Base-by-base conservation (phyloP, 1,284 basidiomycete species). In the Peniophora sp. region DNA sequence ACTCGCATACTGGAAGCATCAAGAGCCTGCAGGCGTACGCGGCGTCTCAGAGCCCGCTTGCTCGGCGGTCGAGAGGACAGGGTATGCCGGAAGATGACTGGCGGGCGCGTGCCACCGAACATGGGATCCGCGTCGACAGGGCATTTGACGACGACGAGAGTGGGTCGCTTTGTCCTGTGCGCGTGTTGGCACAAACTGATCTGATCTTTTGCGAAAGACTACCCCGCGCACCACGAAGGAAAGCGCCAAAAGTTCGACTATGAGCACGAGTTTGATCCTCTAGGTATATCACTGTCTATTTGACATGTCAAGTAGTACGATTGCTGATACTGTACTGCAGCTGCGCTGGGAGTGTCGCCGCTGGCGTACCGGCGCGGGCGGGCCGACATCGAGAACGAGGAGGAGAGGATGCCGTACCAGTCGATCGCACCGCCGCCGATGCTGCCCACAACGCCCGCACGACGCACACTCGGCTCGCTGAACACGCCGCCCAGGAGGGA, bases 31-130 rank as follows among this genome's bases (percentile, higher is more conserved):
- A n/a, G n/a, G n/a, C n/a, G n/a, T 32, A 60, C 34, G 56, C 53
- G 50, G 63, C 62, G 38, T 22, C n/a, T 17, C 47, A 48, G 52
- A 63, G 60, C 48, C 56, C 48, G 27, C 27, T 32, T 12, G 27
- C 27, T 12, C 5, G 56, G 56, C 47, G 46, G 54, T 32, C 69
- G 79, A 24, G 77, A 78, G n/a, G 79, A 85, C 63, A 72, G 80
- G 47, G 74, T n/a, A n/a, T n/a, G 27, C 27, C 27, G 6, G 38
- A 81, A 10, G 74, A 77, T 24, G 86, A 79, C 61, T 89, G 87
- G 87, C 76, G 85, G 51, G 79, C 76, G 34, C 74, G 84, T 46
- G 82, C 85, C 34, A 81, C 71, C 52, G 80, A 84, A 60, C 82
- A 85, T 57, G 84, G 83, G 32, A 87, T 86, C 56, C 81, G 76